A percentile compares a stretch with the other conserved stretches of the same genome.
Evolutionary conservation across 495 filamentous ascomycete genomes (phyloP).

Genomic region (Neurospora terricola): DNA sequence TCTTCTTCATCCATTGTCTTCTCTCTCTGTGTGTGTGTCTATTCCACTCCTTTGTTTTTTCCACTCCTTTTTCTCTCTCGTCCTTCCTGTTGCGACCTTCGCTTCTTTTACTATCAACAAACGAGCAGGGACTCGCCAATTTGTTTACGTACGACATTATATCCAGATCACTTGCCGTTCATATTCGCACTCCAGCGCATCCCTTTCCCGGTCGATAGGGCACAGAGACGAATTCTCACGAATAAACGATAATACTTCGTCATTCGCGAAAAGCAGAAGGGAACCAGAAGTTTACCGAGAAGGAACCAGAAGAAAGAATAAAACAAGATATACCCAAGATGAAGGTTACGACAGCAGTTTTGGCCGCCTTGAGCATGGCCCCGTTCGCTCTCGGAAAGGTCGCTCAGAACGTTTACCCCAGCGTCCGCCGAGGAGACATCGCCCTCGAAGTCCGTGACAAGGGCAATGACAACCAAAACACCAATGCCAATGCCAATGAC

Average conservation of each 20-base stretch:
- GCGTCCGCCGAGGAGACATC: conserved; percentile 10
- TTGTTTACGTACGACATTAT: conserved; percentile 16
- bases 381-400: conserved; percentile 40
- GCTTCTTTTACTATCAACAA: conserved; percentile 4
- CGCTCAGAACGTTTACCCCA: conserved; percentile 35
- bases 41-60: neutral
- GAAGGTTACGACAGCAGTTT: conserved; percentile 40
- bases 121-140: conserved; percentile 48
- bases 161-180: neutral
- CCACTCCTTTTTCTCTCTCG: neutral
- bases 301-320: conserved; percentile 1
- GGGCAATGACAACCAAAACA: conserved; percentile 1
- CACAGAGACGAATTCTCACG: neutral
- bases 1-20: conserved; percentile 29
- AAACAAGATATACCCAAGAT: conserved; percentile 25
- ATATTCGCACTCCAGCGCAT: conserved; percentile 8
- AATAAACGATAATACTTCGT: neutral
- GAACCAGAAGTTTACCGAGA: neutral
- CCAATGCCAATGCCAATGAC: neutral
- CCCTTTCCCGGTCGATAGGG: neutral
- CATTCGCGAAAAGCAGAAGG: neutral
- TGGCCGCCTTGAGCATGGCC: conserved; percentile 34
- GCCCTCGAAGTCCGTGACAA: conserved; percentile 2
- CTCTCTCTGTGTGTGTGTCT: neutral
- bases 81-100: neutral